Evolutionary conservation across 257 asterid genomes (phyloP).

Genomic region (Craterostigma plantagineum): DNA sequence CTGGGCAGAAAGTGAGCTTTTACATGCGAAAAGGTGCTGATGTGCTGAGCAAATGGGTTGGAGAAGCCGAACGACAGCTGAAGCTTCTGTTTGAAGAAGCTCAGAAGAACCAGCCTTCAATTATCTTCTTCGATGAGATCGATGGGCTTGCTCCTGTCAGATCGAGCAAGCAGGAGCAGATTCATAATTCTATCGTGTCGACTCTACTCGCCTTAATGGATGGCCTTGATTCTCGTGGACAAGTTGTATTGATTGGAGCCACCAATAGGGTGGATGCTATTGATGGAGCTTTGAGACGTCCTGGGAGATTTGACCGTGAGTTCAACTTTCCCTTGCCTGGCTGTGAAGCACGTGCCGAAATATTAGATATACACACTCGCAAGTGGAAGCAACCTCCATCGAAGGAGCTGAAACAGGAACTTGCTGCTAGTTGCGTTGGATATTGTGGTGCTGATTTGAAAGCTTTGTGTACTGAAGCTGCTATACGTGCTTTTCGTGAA

Average conservation of each 20-base stretch:
- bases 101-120: constrained; percentile 93
- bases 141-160: constrained; percentile 99
- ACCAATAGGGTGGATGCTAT: constrained; percentile 96
- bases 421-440: constrained; percentile 99
- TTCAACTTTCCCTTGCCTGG: constrained; percentile 93
- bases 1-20: constrained; percentile 96
- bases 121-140: constrained; percentile 92
- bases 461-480: constrained; percentile 99
- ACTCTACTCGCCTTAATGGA: constrained; percentile 97
- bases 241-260: constrained; percentile 97
- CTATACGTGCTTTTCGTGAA: constrained; percentile 96
- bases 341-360: constrained; percentile 94
- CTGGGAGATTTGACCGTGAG: constrained; percentile 98
- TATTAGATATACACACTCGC: constrained; percentile 85
- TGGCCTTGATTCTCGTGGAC: constrained; percentile 99
- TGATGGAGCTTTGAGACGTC: constrained; percentile 99
- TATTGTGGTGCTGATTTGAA: constrained; percentile 98
- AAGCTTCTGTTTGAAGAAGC: constrained; percentile 93
- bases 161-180: constrained; percentile 99
- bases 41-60: constrained; percentile 98
- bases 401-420: constrained; percentile 66
- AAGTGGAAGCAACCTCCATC: constrained; percentile 94
- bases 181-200: constrained; percentile 94
- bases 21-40: constrained; percentile 99
- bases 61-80: constrained; percentile 97